These are phyloP conservation scores for Boletus reticulatus DNA, from an alignment of 768 basidiomycete species.

Conservation along the genomic window DNA sequence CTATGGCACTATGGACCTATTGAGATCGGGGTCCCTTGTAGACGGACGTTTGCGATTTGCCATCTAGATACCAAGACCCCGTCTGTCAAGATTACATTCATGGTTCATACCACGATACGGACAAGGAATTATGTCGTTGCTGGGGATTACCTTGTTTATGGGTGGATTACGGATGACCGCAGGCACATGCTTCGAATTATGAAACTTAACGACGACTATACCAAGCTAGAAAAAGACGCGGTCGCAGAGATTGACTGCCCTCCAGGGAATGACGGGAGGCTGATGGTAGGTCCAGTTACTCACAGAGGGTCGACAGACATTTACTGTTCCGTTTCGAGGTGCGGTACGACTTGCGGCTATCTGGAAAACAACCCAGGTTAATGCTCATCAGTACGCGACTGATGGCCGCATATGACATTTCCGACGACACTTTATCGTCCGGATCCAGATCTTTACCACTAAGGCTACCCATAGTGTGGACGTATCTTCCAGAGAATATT, in stretches of 20 bases:
- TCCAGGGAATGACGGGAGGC: conserved; percentile 22
- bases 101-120: conserved; percentile 20
- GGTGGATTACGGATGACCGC: conserved; percentile 31
- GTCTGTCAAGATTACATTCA: conserved; percentile 25
- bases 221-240: conserved; percentile 18
- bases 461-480: conserved; percentile 19
- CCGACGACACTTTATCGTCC: conserved; percentile 13
- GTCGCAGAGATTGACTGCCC: conserved; percentile 29
- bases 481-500: conserved; percentile 16
- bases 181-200: conserved; percentile 29
- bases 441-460: conserved; percentile 4
- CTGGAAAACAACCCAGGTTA: conserved; percentile 24
- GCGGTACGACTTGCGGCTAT: conserved; percentile 29
- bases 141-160: conserved; percentile 27
- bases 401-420: conserved; percentile 30
- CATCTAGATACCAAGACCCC: conserved; percentile 26
- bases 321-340: conserved; percentile 12
- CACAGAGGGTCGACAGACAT: neutral
- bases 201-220: conserved; percentile 28
- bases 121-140: conserved; percentile 25
- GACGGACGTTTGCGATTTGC: conserved; percentile 27
- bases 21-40: neutral
- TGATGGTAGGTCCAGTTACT: conserved; percentile 19
- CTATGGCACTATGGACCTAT: neutral
- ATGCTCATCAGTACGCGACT: conserved; percentile 27